These are phyloP conservation scores for Waltergamsia citrina DNA, from an alignment of 2,329 filamentous ascomycete genomes.

Conservation along the genomic window DNA sequence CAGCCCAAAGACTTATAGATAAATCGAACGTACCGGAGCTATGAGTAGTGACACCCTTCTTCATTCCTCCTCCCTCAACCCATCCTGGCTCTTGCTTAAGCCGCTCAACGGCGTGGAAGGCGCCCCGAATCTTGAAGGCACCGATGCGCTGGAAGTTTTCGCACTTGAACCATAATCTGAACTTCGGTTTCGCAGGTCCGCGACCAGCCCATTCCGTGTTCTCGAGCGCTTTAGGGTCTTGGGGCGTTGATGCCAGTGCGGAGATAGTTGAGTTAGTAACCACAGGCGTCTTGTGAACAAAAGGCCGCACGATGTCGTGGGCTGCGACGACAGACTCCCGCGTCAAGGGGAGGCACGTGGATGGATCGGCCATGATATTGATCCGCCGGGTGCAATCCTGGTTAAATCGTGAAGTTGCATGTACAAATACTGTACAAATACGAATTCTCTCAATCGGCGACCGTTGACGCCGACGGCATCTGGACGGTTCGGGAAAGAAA, in stretches of 20 bases:
- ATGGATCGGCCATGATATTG: slow-evolving; percentile 37
- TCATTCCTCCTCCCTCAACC: slow-evolving; percentile 40
- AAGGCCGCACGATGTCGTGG: slow-evolving; percentile 54
- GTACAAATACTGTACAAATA: too few species aligned
- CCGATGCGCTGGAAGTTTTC: slow-evolving; percentile 77
- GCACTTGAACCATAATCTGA: slow-evolving; percentile 76
- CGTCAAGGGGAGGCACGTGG: slow-evolving; percentile 49
- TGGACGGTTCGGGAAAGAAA: too few species aligned
- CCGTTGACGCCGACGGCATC: too few species aligned
- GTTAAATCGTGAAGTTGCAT: too few species aligned
- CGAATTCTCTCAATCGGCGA: too few species aligned
- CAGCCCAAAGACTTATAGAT: slow-evolving; percentile 1
- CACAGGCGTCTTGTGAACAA: slow-evolving; percentile 69
- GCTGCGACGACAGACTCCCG: slow-evolving; percentile 57
- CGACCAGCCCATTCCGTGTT: slow-evolving; percentile 40
- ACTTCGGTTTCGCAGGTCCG: slow-evolving; percentile 43
- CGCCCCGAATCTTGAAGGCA: slow-evolving; percentile 75
- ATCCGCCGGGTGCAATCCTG: too few species aligned
- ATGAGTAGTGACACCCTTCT: slow-evolving; percentile 67
- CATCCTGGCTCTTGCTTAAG: slow-evolving; percentile 47
- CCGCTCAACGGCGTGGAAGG: slow-evolving; percentile 65
- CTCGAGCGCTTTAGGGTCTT: slow-evolving; percentile 33
- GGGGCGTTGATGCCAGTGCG: slow-evolving; percentile 57
- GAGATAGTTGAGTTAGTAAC: slow-evolving; percentile 62
- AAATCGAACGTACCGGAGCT: slow-evolving; percentile 45